Evolutionary conservation across 192 early-diverging fungal genomes (phyloP).

Genomic region (Coemansia sp.): DNA sequence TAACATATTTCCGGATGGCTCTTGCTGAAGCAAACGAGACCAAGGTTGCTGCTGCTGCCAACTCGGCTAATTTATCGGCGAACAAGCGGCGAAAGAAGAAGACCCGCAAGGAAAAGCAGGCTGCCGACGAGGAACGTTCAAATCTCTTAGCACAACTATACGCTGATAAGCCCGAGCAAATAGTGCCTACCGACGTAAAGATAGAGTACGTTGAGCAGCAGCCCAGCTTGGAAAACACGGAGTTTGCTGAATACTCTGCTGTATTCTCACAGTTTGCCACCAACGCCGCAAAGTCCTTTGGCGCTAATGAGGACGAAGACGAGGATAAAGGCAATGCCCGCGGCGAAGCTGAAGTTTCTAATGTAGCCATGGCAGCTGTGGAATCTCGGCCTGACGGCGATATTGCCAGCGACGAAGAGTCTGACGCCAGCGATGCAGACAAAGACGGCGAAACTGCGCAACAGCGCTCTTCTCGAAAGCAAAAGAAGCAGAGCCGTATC

Average conservation of each 20-base stretch:
- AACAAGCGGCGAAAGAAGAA: conserved; percentile 51
- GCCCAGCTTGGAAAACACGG: conserved; percentile 21
- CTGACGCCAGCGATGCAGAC: conserved; percentile 30
- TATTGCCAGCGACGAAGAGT: conserved; percentile 21
- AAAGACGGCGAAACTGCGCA: conserved; percentile 18
- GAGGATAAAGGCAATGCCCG: not conserved
- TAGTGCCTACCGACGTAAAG: conserved; percentile 24
- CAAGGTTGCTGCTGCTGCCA: not conserved
- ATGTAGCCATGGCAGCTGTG: not conserved
- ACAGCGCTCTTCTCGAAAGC: conserved; percentile 46
- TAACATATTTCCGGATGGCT: not conserved
- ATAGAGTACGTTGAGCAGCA: conserved; percentile 45
- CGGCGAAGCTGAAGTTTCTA: not conserved
- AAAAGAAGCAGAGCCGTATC: conserved; percentile 60
- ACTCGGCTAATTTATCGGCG: not conserved
- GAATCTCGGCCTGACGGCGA: conserved; percentile 16
- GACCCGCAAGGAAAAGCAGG: conserved; percentile 47
- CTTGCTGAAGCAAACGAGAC: not conserved
- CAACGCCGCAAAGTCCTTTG: conserved; percentile 47
- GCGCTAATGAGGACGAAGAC: conserved; percentile 19
- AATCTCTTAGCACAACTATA: conserved; percentile 30
- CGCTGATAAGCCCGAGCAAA: conserved; percentile 1
- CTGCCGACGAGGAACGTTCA: conserved; percentile 27
- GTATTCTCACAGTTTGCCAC: conserved; percentile 44
- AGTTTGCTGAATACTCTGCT: conserved; percentile 26